Evolutionary conservation across 2,329 filamentous ascomycete genomes (phyloP), one percentile per base, ranked within the genome.

Genomic region (Beauveria pseudobassiana): DNA sequence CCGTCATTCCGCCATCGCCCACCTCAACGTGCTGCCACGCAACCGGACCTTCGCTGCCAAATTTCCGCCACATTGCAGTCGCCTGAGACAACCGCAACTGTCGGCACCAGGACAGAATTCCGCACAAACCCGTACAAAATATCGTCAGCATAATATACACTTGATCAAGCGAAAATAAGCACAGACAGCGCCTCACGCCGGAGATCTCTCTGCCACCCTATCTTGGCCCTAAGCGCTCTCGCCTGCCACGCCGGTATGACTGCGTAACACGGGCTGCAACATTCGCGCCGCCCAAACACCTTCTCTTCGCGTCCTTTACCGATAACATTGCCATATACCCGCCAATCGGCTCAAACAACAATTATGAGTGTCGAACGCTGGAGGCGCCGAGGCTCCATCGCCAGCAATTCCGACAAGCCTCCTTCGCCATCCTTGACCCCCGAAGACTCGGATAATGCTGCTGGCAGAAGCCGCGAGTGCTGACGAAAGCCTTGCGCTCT

Each of bases 401-500:
- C 55, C 4, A 54, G 50, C 50, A 48, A 51, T 46, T 51, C 40
- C 24, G 61, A 54, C 12, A 28, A 46, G 43, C 42, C 61, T 30
- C 61, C 42, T 24, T 49, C 56, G 45, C 50, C 30, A 34, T 51
- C 48, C 40, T 38, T 45, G 46, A 57, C 45, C 8, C 53, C 59
- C 5, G 48, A 58, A 46, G 52, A 50, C 26, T 46, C 26, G 30
- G 51, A 59, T 10, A 38, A 16, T 43, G 56, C 57, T 26, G 73
- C 75, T 46, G 65, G 64, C 64, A 75, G 68, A 74, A 73, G 38
- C 71, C 74, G 9, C 71, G 71, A 20, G 69, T 69, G 34, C 68
- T 76, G 28, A 71, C 73, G 12, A 74, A 73, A 59, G 75, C 74
- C 18, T 67, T 76, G 26, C 75, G 75, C 42, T 75, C 75, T 2